These are phyloP conservation scores for Saussurea involucrata DNA, from an alignment of 129 eudicot genomes.

Conservation along the genomic window DNA sequence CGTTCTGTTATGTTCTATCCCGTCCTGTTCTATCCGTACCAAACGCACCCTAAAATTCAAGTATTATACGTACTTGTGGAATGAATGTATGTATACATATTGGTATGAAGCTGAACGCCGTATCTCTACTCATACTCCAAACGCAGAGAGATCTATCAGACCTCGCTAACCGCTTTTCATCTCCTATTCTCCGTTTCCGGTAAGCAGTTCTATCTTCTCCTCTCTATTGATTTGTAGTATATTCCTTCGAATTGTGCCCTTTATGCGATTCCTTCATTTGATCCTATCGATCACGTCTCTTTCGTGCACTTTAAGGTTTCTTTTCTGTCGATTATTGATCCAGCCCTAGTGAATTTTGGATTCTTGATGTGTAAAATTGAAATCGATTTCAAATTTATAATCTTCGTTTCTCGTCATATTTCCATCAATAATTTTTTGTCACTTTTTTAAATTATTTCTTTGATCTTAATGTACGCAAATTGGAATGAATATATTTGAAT, in stretches of 20 bases:
- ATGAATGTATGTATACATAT: background rate
- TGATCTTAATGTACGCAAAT: background rate
- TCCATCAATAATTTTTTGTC: background rate
- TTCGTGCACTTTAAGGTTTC: background rate
- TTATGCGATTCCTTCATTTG: background rate
- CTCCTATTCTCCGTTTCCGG: slow-evolving; percentile 1
- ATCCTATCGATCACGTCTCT: slow-evolving; percentile 31
- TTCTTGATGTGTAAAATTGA: background rate
- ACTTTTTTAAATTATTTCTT: background rate
- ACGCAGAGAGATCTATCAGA: background rate
- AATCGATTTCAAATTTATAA: background rate
- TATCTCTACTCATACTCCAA: background rate
- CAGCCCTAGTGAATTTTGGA: slow-evolving; percentile 5
- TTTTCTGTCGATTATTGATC: background rate
- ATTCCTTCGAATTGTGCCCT: background rate
- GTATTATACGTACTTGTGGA: background rate
- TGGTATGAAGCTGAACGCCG: background rate
- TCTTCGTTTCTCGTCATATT: background rate
- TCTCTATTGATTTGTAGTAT: background rate
- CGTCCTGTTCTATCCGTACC: no score
- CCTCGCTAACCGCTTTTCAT: background rate
- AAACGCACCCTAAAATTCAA: no score
- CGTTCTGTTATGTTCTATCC: no score
- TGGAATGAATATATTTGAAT: background rate
- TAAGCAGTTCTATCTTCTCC: slow-evolving; percentile 2